Base-by-base conservation (phyloP, 345 rosid species). In the Citrus glauca region DNA sequence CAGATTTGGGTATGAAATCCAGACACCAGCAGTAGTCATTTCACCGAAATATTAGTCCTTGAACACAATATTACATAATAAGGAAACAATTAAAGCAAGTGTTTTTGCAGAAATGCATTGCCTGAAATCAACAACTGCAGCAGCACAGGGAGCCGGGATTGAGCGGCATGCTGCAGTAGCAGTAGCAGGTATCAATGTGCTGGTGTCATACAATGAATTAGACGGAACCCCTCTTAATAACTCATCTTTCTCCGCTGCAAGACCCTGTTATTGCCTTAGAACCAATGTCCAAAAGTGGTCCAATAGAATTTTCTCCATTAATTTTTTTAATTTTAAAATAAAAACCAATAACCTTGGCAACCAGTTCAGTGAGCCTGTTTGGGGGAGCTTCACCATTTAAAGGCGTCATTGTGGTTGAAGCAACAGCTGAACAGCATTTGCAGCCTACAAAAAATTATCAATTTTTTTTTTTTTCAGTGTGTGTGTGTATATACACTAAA, bases 351-450 rank as follows among this genome's bases (percentile, higher is more conserved):
- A 94, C 98, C 97, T 91, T 92, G 71, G 98, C 89, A 76, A 94
- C 88, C 48, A 94, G 91, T 81, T 94, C 93, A 14, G 91, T 86
- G 50, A 94, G 95, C 88, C 87, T 92, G 79, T 87, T 89, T 28
- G 92, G 89, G 67, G 94, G 89, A 55, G 78, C 92, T 69, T 92
- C 95, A 48, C 86, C 89, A 33, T 88, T 83, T 82, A 90, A 80
- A 22, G 97, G 94, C 27, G 93, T 92, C 95, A 94, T 90, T 3
- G 97, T 94, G 0, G 91, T 94, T 25, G 90, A 84, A 80, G 97
- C 95, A 81, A 94, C 98, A n/a, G n/a, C n/a, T n/a, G n/a, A n/a
- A n/a, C n/a, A 7, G 79, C 87, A 81, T 83, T 89, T 70, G 98
- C 97, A 61, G 90, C 98, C 97, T 92, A 71, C 22, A 85, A 78